Percentiles rank a stretch among this genome's conserved stretches.
These are phyloP conservation scores for Podospora comata DNA, from an alignment of 495 filamentous ascomycete species.

Conservation along the genomic window DNA sequence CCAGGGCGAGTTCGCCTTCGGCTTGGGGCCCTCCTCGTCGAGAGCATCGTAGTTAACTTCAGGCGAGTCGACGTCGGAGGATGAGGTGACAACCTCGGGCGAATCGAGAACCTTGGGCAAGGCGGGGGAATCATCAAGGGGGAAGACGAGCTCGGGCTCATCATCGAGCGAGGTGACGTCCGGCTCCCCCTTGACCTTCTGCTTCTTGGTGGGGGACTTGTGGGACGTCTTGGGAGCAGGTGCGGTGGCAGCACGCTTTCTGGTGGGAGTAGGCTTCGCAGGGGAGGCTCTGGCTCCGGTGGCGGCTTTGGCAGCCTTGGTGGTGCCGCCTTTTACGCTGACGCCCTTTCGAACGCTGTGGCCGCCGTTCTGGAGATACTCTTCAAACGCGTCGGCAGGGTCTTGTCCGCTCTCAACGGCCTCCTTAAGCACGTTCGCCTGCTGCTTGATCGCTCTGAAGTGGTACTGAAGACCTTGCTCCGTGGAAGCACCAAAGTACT, in stretches of 20 bases:
- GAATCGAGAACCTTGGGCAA: neutral
- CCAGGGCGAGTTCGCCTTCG: neutral
- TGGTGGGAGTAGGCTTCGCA: neutral
- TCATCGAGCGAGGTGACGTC: no score
- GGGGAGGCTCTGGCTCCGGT: constrained; percentile 15
- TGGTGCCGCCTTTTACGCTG: constrained; percentile 6
- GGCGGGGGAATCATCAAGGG: no score
- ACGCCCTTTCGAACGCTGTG: neutral
- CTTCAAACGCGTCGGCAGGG: constrained; percentile 25
- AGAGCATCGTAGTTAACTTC: constrained; percentile 29
- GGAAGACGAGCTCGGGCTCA: no score
- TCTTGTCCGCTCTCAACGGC: constrained; percentile 33
- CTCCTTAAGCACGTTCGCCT: constrained; percentile 35
- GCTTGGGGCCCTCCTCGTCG: constrained; percentile 14
- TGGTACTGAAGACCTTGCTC: constrained; percentile 45
- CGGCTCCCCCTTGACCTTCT: neutral
- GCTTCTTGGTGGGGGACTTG: neutral
- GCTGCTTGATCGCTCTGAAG: constrained; percentile 45
- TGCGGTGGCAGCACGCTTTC: neutral
- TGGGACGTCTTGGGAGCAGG: neutral
- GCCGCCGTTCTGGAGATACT: constrained; percentile 1
- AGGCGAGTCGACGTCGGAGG: constrained; percentile 16
- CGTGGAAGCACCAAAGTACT: constrained; percentile 44
- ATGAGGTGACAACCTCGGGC: neutral
- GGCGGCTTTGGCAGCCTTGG: constrained; percentile 18